Evolutionary conservation across 345 rosid species (phyloP).

Genomic region (Erucastrum elatum): DNA sequence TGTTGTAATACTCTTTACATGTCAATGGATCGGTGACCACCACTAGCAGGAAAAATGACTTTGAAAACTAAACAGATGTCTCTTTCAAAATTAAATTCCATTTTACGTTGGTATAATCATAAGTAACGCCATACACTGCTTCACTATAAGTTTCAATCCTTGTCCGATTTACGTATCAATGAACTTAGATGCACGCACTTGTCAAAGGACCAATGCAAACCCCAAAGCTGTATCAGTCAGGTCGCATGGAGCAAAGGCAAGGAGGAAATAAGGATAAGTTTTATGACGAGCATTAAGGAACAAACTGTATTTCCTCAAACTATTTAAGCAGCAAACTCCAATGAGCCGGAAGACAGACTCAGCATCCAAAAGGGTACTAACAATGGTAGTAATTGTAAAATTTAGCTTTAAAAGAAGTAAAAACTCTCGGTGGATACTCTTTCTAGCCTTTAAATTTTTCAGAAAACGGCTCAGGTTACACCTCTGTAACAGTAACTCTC

Average conservation of each 20-base stretch:
- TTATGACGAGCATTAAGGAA: background rate
- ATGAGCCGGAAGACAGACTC: background rate
- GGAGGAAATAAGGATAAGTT: background rate
- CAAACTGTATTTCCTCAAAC: slow-evolving; percentile 20
- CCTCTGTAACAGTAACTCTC: slow-evolving; percentile 1
- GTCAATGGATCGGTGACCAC: background rate
- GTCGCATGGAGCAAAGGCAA: background rate
- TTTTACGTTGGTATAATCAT: background rate
- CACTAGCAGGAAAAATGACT: background rate
- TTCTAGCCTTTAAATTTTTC: slow-evolving; percentile 19
- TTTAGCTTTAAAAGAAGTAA: background rate
- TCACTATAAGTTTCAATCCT: background rate
- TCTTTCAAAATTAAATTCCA: background rate
- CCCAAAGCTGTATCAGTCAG: background rate
- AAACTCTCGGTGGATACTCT: slow-evolving; percentile 16
- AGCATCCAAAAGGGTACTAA: background rate
- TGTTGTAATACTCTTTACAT: background rate
- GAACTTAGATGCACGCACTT: background rate
- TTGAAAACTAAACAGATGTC: background rate
- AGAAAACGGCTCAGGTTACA: slow-evolving; percentile 24
- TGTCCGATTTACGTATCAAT: background rate
- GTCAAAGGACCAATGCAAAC: background rate
- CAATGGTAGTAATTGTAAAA: background rate
- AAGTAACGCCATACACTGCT: background rate
- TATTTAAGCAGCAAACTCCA: slow-evolving; percentile 7